Base-by-base conservation (phyloP, 1,139 yeast genomes). In the Barnettozyma hawaiiensis region DNA sequence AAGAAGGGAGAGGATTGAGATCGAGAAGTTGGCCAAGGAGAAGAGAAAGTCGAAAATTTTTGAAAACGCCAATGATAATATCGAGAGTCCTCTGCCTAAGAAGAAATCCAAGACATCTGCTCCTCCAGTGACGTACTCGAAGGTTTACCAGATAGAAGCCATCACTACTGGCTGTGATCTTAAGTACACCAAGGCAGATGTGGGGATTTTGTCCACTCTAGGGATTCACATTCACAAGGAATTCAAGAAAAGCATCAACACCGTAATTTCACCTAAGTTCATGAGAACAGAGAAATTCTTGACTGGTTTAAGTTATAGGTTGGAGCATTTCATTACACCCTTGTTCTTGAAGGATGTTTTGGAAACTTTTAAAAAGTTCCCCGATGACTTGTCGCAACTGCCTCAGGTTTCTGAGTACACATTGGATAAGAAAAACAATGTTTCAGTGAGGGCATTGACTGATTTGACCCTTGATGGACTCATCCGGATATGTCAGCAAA, bases 261-360 rank as follows among this genome's bases (percentile, higher is more conserved):
- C 81, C 32, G 66, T 84, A 9, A 69, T 90, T 15, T 92, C 97
- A 0, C 96, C 97, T 2, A 78, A 79, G 48, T 71, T 83, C 11
- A 62, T 84, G 53, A 73, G 97, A 50, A 92, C 97, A 0, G 95
- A 85, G 47, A 92, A 92, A 62, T 90, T 90, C 57, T 69, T 92
- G 28, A 57, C 53, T 15, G 61, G 64, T 6, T 50, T 67, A 8
- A 57, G 66, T 41, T 58, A 59, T 37, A 61, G 62, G 1, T 43
- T 65, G 35, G 57, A 56, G 24, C 51, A 60, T 42, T 60, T 62
- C 3, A 40, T 67, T 9, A 47, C 53, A 2, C 67, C 70, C 1
- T 44, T 53, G 8, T 67, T 66, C 41, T 32, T 66, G 3, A 47
- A 51, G 3, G 76, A 73, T 35, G 65, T 76, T 0, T 50, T 76